Percentiles rank a stretch among this genome's conserved stretches.
Conservation (phyloP, 768 basidiomycete species). For the Lanmaoa pseudosensibilis region DNA sequence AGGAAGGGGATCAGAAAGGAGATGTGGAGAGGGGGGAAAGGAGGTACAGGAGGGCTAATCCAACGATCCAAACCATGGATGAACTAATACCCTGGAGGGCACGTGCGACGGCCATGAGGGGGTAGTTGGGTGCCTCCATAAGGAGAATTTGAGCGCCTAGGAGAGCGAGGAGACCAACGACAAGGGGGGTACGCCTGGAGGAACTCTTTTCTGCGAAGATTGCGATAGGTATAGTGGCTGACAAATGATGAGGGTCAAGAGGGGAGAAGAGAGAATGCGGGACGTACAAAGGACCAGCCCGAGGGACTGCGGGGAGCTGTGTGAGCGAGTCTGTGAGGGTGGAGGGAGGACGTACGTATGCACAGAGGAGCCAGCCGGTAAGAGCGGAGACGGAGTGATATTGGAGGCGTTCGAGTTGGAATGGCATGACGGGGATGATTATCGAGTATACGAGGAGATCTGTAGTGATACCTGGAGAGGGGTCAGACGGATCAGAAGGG, state of each 20-base stretch:
- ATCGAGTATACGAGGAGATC: slow-evolving; percentile 63
- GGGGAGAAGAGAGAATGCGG: neutral
- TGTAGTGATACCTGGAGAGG: slow-evolving; percentile 37
- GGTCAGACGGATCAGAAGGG: neutral
- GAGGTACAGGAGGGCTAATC: slow-evolving; percentile 55
- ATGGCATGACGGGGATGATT: slow-evolving; percentile 64
- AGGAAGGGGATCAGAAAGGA: slow-evolving; percentile 12
- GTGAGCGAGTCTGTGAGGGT: neutral
- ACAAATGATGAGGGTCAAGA: neutral
- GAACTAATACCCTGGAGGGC: slow-evolving; percentile 60
- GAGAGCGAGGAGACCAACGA: slow-evolving; percentile 50
- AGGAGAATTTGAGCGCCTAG: slow-evolving; percentile 57
- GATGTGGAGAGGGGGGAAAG: neutral
- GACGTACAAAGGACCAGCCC: slow-evolving; percentile 54
- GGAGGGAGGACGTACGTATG: slow-evolving; percentile 44
- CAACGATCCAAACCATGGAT: slow-evolving; percentile 62
- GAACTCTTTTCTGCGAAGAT: slow-evolving; percentile 53
- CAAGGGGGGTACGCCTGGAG: slow-evolving; percentile 47
- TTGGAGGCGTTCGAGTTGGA: slow-evolving; percentile 52
- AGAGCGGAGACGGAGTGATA: slow-evolving; percentile 48
- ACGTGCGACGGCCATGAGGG: slow-evolving; percentile 58
- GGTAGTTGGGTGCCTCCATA: slow-evolving; percentile 59
- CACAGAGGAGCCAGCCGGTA: slow-evolving; percentile 61
- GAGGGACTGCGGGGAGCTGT: slow-evolving; percentile 41
- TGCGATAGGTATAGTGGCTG: slow-evolving; percentile 60